Base-by-base conservation (phyloP, 2,329 filamentous ascomycete species). In the Ascochyta pisi region DNA sequence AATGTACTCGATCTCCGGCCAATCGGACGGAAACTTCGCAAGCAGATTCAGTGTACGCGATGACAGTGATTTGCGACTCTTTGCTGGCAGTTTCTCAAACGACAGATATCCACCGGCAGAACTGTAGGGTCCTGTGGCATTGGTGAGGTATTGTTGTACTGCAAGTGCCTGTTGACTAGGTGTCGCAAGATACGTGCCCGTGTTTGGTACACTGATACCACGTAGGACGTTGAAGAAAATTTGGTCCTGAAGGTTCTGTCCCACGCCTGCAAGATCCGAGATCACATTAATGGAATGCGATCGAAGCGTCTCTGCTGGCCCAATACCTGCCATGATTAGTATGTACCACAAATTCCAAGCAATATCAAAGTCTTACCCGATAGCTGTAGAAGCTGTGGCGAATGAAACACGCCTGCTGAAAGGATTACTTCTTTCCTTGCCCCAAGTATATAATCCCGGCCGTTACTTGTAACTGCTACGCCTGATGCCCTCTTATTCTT, bases 371-470 rank as follows among this genome's bases (percentile, higher is more conserved):
- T 2, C 45, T 39, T 58, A 56, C 68, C 67, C 2, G 72, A 76
- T 0, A 77, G 50, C 60, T 75, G 69, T 62, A 67, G 64, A 1
- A 71, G 57, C 52, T 80, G 77, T 0, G 77, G 78, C 1, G 74
- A 78, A 42, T 77, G 76, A 50, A 78, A 78, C 15, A 65, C 65
- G n/a, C 63, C 64, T 1, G 77, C 77, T 0, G 78, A 77, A 1
- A 81, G 57, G 16, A 82, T 76, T 22, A 81, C 71, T 61, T 81
- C 78, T 38, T 76, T 77, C 64, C 65, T 52, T 5, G 65, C 63
- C 4, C 42, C 42, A 4, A 68, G 12, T 3, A 58, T 45, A 43
- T 61, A 68, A 3, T 41, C 40, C 12, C 42, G 33, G 1, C 59
- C 59, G 7, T 40, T 29, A 0, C 60, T 59, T 0, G 57, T 46